phyloP scores from a whole-genome alignment of 345 rosid genomes.

The Mallotus nudiflorus region DNA sequence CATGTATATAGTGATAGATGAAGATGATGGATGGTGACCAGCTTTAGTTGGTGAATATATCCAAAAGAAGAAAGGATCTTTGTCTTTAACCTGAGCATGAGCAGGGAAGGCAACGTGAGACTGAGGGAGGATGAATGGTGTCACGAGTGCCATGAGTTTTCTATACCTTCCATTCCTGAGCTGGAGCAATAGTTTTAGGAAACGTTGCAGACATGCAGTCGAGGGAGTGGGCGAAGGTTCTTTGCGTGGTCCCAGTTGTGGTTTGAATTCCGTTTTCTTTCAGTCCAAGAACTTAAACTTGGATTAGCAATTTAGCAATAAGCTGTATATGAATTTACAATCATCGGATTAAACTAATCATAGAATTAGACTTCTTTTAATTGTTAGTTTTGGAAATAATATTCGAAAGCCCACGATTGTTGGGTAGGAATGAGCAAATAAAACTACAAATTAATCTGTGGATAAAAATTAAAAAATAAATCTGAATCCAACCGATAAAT shows the following conservation, averaged over 20 bases:
- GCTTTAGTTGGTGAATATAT: constrained; percentile 11
- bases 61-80: background rate
- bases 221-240: no score
- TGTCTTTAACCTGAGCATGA: background rate
- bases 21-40: constrained; percentile 12
- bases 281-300: background rate
- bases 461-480: no score
- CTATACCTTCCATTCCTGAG: background rate
- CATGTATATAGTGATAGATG: no score
- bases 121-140: background rate
- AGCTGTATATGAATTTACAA: background rate
- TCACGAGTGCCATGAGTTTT: background rate
- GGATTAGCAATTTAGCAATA: background rate
- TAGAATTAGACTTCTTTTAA: no score
- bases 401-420: no score
- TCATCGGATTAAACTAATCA: no score
- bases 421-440: no score
- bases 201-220: constrained; percentile 9
- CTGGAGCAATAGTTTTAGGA: background rate
- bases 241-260: background rate
- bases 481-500: no score
- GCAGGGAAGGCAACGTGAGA: background rate
- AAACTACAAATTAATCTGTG: no score
- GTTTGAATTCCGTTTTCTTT: background rate
- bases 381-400: no score